These are phyloP conservation scores for Staphylotrichum tortipilum DNA, from an alignment of 495 filamentous ascomycete genomes.

Conservation along the genomic window DNA sequence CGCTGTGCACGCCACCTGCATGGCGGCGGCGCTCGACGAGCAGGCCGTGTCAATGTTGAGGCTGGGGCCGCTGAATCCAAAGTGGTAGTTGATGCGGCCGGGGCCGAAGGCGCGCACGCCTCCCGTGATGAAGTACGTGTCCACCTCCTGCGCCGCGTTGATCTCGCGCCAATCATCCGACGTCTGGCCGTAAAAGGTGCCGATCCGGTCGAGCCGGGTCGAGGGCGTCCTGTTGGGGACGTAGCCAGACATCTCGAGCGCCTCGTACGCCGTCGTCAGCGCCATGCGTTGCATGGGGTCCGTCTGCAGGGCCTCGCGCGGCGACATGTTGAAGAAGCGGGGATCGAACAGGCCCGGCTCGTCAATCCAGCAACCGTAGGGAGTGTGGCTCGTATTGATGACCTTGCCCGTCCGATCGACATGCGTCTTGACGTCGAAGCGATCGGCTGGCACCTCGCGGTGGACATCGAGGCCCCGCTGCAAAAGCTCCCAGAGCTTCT, in stretches of 20 bases:
- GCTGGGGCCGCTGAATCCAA: conserved; percentile 82
- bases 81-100: conserved; percentile 77
- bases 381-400: conserved; percentile 74
- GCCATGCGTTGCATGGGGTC: conserved; percentile 86
- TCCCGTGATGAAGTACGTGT: conserved; percentile 90
- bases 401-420: conserved; percentile 65
- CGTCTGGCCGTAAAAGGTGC: conserved; percentile 88
- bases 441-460: conserved; percentile 55
- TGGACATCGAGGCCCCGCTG: conserved; percentile 56
- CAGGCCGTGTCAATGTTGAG: conserved; percentile 86
- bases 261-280: conserved; percentile 78
- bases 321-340: conserved; percentile 93
- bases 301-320: conserved; percentile 78
- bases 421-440: conserved; percentile 73
- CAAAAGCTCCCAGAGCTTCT: conserved; percentile 64
- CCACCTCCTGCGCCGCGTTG: conserved; percentile 81
- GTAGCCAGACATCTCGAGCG: conserved; percentile 84
- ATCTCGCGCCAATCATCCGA: conserved; percentile 90
- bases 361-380: conserved; percentile 84
- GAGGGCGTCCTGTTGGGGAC: conserved; percentile 80
- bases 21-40: conserved; percentile 73
- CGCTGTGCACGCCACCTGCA: conserved; percentile 76
- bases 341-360: conserved; percentile 80
- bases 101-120: conserved; percentile 82
- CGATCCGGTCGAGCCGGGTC: conserved; percentile 73